phyloP scores from a whole-genome alignment of 805 yeast species.

The Candida mattraensis region DNA sequence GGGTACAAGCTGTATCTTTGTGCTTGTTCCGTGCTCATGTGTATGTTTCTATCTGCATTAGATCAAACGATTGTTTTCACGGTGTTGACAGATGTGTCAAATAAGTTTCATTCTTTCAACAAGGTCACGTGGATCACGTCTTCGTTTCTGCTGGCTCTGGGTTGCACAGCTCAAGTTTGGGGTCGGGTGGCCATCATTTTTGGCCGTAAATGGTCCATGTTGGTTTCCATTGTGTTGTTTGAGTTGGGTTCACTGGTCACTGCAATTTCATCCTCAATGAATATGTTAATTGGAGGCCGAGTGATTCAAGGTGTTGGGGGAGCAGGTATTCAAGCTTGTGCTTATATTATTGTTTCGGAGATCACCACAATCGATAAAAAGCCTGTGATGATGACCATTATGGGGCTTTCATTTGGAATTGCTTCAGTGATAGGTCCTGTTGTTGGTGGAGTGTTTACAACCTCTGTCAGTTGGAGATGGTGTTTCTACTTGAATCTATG shows the following conservation, averaged over 20 bases:
- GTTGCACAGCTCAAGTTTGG: slow-evolving; percentile 54
- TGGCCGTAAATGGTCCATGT: slow-evolving; percentile 54
- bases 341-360: slow-evolving; percentile 57
- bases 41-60: slow-evolving; percentile 39
- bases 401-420: slow-evolving; percentile 45
- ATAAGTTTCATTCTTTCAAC: slow-evolving; percentile 47
- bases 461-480: slow-evolving; percentile 67
- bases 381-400: slow-evolving; percentile 38
- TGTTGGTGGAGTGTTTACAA: slow-evolving; percentile 64
- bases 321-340: slow-evolving; percentile 61
- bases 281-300: slow-evolving; percentile 68
- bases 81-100: slow-evolving; percentile 48
- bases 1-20: slow-evolving; percentile 23
- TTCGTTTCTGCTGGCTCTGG: slow-evolving; percentile 55
- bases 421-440: slow-evolving; percentile 62
- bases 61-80: slow-evolving; percentile 63
- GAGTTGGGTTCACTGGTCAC: slow-evolving; percentile 61
- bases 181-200: slow-evolving; percentile 55
- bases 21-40: slow-evolving; percentile 15
- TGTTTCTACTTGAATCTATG: slow-evolving; percentile 70
- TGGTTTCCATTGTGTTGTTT: slow-evolving; percentile 51
- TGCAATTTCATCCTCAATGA: slow-evolving; percentile 55
- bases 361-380: slow-evolving; percentile 44
- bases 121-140: slow-evolving; percentile 60
- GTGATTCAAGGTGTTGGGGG: slow-evolving; percentile 72